phyloP scores from a whole-genome alignment of 1,284 basidiomycete genomes.

The Salmacisia buchloeana region DNA sequence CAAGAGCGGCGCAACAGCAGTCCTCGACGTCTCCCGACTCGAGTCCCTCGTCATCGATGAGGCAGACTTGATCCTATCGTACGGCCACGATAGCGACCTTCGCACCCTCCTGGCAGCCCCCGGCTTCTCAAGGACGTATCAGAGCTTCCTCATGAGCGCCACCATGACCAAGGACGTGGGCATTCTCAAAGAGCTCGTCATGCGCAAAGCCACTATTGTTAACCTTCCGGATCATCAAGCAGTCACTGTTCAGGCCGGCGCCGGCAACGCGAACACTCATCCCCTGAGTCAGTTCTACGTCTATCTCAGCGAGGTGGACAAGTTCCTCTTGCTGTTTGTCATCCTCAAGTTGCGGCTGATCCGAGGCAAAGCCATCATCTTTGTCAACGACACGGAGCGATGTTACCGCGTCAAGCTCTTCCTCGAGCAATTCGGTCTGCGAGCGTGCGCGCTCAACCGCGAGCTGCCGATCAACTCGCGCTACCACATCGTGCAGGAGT shows the following conservation, averaged over 20 bases:
- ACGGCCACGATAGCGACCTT: slow-evolving; percentile 68
- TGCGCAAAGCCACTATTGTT: slow-evolving; percentile 73
- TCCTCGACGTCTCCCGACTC: slow-evolving; percentile 56
- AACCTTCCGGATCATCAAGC: slow-evolving; percentile 15
- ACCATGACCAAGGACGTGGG: slow-evolving; percentile 96
- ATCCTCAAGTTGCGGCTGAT: slow-evolving; percentile 90
- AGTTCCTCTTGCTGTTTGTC: slow-evolving; percentile 89
- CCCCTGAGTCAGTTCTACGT: slow-evolving; percentile 44
- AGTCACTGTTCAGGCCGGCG: slow-evolving; percentile 20
- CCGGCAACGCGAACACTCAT: slow-evolving; percentile 15
- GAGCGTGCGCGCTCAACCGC: slow-evolving; percentile 81
- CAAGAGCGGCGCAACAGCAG: slow-evolving; percentile 48
- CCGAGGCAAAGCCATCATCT: slow-evolving; percentile 91
- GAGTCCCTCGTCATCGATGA: slow-evolving; percentile 94
- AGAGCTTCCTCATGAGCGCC: slow-evolving; percentile 94
- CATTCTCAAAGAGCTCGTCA: slow-evolving; percentile 75
- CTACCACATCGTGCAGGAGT: slow-evolving; percentile 96
- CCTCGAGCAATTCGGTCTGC: slow-evolving; percentile 94
- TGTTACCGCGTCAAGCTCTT: slow-evolving; percentile 93
- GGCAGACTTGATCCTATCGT: slow-evolving; percentile 93
- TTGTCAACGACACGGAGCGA: slow-evolving; percentile 94
- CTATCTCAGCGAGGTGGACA: slow-evolving; percentile 73
- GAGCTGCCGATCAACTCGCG: slow-evolving; percentile 84
- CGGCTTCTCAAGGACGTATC: slow-evolving; percentile 74
- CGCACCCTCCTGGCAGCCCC: slow-evolving; percentile 50